Base-by-base conservation (phyloP, 192 early-diverging fungal species). In the Piromyces finnis region DNA sequence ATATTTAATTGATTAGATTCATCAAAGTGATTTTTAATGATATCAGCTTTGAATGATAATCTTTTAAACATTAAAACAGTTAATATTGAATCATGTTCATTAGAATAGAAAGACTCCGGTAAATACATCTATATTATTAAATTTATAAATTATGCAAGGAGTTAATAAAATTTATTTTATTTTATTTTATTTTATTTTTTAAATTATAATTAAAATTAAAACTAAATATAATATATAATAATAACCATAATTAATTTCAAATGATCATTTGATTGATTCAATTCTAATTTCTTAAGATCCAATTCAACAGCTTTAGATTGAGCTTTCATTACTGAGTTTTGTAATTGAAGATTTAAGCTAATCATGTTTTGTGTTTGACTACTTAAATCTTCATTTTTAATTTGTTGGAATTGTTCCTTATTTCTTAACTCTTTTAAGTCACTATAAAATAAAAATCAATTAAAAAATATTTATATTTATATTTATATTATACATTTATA, bases 221-320 rank as follows among this genome's bases (percentile, higher is more conserved):
- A 29, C 30, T 14, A 78, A 28, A 68, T 37, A 78, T 13, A 77
- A 39, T 26, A 36, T n/a, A 29, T 27, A 80, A 27, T 18, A 78
- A 32, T 32, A 81, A 77, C 30, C 29, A 41, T 84, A 22, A 88
- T 26, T 41, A 88, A 81, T 37, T 85, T 87, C 37, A 95, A 79
- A 68, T 94, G 91, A 83, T 94, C 92, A 2, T 87, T 87, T 1
- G 94, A 95, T 84, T 98, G 96, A 9, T 88, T 84, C 28, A 92
- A 94, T 26, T 98, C 96, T 27, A 98, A 84, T 77, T 93, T 93
- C 17, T 93, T 90, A 79, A 98, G 85, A 80, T 97, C 96, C 39
- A 97, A 85, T 85, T 98, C 97, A 41, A 98, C 92, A 18, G 93
- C 89, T 86, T 94, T 95, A 28, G 95, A 93, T 82, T 95, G 92